Evolutionary conservation across 1,139 yeast genomes (phyloP).

Genomic region (Pichia sp.): DNA sequence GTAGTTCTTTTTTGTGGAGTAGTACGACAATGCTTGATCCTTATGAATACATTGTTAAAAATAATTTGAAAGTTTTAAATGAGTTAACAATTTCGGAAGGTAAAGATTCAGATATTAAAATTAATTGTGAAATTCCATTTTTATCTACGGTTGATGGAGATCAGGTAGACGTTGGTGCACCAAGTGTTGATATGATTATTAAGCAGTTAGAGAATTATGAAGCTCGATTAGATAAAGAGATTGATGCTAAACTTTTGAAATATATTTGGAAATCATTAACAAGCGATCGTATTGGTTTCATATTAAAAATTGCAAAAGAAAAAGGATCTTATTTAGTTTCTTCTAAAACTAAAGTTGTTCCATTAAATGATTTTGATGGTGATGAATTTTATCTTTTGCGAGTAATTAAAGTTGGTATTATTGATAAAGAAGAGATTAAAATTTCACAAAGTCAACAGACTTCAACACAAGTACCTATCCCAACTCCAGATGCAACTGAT

Average conservation of each 20-base stretch:
- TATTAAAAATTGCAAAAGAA: slow-evolving; percentile 23
- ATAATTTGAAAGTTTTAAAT: slow-evolving; percentile 17
- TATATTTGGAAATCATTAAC: slow-evolving; percentile 17
- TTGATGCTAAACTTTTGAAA: slow-evolving; percentile 16
- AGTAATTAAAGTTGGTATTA: slow-evolving; percentile 29
- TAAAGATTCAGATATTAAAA: slow-evolving; percentile 5
- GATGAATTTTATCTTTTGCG: slow-evolving; percentile 24
- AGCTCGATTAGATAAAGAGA: slow-evolving; percentile 10
- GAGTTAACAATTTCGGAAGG: slow-evolving; percentile 19
- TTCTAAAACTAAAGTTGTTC: slow-evolving; percentile 14
- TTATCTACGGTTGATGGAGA: slow-evolving; percentile 6
- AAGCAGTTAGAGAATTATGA: slow-evolving; percentile 13
- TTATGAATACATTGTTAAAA: slow-evolving; percentile 29
- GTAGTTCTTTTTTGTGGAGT: slow-evolving; percentile 28
- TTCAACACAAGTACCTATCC: slow-evolving; percentile 5
- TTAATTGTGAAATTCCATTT: slow-evolving; percentile 26
- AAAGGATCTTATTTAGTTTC: slow-evolving; percentile 22
- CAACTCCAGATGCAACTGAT: slow-evolving; percentile 5
- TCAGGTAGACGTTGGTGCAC: slow-evolving; percentile 2
- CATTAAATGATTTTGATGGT: slow-evolving; percentile 15
- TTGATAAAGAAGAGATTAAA: slow-evolving; percentile 27
- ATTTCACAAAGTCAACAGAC: slow-evolving; percentile 15
- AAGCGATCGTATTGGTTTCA: slow-evolving; percentile 18
- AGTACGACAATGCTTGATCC: slow-evolving; percentile 29
- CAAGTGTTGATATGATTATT: slow-evolving; percentile 17